Conservation (phyloP, 768 basidiomycete species). For the Xerocomus potaroensis region DNA sequence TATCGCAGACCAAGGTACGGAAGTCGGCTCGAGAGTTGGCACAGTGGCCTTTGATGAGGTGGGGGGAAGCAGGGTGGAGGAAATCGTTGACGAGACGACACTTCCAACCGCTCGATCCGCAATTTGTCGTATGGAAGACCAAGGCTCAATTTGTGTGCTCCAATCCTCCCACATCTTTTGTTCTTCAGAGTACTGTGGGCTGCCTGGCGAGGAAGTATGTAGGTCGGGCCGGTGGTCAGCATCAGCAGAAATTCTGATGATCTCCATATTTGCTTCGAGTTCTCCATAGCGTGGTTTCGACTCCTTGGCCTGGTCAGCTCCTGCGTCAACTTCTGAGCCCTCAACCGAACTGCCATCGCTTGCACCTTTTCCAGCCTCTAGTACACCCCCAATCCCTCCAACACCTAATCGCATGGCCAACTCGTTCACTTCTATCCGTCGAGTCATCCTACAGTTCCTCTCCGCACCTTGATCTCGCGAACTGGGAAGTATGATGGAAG, state of each 20-base stretch:
- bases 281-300: constrained; percentile 9
- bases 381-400: constrained; percentile 64
- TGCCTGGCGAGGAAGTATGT: constrained; percentile 1
- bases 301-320: constrained; percentile 1
- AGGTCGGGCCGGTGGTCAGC: constrained; percentile 2
- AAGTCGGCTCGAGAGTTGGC: constrained; percentile 42
- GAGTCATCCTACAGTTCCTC: constrained; percentile 48
- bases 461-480: constrained; percentile 54
- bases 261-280: constrained; percentile 16
- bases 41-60: constrained; percentile 18
- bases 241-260: constrained; percentile 15
- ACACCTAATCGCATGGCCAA: constrained; percentile 81
- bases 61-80: constrained; percentile 7
- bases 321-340: constrained; percentile 3
- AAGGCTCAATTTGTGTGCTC: constrained; percentile 64
- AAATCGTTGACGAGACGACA: constrained; percentile 38
- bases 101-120: constrained; percentile 75
- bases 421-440: constrained; percentile 76
- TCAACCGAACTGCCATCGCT: neutral
- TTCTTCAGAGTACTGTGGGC: constrained; percentile 15
- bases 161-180: constrained; percentile 55
- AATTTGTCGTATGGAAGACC: constrained; percentile 66
- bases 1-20: constrained; percentile 64
- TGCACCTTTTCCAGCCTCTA: constrained; percentile 35
- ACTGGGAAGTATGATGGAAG: constrained; percentile 64